Base-by-base conservation (phyloP, 2,329 filamentous ascomycete genomes). In the Podosphaera fusca region DNA sequence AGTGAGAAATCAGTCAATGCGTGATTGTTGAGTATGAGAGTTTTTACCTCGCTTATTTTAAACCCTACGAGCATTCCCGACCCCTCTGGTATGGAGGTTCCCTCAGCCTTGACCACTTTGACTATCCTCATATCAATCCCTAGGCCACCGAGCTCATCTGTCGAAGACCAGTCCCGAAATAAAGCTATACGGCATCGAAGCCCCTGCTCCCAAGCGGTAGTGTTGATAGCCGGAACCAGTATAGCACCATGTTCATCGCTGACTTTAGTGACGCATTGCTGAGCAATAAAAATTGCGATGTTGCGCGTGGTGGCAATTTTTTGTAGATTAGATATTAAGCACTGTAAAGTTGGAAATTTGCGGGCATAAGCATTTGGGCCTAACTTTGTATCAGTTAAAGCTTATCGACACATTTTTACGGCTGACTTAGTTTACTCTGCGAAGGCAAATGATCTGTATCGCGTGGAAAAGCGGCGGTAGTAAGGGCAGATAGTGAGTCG, bases 241-340 rank as follows among this genome's bases (percentile, higher is more conserved):
- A 82, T 77, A 12, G 88, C 84, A 61, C 74, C 77, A 61, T 72
- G 75, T 61, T 77, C 81, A 3, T 74, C 73, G 60, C 84, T 81
- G 70, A 94, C 82, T 62, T 82, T 84, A n/a, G 87, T 94, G 47
- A 82, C 84, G 59, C 84, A 87, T 66, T 94, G 88, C 42, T 82
- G 87, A 54, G 88, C 75, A 29, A 92, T 68, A 2, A 95, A 72
- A 47, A 94, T 74, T 31, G 87, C 84, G 56, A 89, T 74, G 63
- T 85, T 77, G 61, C 79, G 77, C 35, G 82, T 77, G 9, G 83
- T 80, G 3, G 89, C 87, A 9, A 94, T 75, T 64, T 83, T 89
- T 59, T 83, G 78, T 9, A 95, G 70, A 3, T 82, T 78, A 58
- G 78, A 81, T 59, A 87, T 79, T 34, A 94, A 74, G 58, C 73